Percentiles rank a stretch among this genome's conserved stretches.
Conservation (phyloP, 495 filamentous ascomycete species). For the Hyaloscypha variabilis region DNA sequence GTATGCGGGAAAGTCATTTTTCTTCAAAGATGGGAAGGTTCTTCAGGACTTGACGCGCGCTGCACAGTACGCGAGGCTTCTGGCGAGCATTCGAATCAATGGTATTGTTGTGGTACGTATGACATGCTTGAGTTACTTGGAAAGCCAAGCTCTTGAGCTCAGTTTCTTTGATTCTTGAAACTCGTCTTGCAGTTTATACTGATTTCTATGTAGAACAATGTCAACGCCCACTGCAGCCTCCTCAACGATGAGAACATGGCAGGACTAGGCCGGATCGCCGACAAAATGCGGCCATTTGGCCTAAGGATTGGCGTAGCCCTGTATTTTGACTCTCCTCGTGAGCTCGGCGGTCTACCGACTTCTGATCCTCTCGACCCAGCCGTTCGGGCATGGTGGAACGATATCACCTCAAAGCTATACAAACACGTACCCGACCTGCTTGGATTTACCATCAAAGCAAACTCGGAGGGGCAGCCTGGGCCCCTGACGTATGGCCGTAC, state of each 20-base stretch:
- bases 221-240: conserved; percentile 65
- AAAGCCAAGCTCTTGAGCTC: too few relatives aligned
- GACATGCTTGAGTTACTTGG: too few relatives aligned
- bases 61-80: conserved; percentile 64
- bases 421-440: conserved; percentile 63
- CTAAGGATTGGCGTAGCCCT: conserved; percentile 67
- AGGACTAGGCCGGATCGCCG: conserved; percentile 63
- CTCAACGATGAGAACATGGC: conserved; percentile 58
- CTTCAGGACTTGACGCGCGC: conserved; percentile 61
- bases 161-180: too few relatives aligned
- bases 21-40: conserved; percentile 59
- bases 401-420: conserved; percentile 61
- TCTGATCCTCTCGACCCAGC: conserved; percentile 65
- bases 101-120: conserved; percentile 63
- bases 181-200: too few relatives aligned
- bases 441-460: conserved; percentile 75
- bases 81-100: conserved; percentile 68
- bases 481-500: conserved; percentile 72
- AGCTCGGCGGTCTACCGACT: conserved; percentile 56
- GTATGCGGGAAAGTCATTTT: conserved; percentile 68
- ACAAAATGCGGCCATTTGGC: conserved; percentile 68
- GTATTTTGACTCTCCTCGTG: conserved; percentile 66
- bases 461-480: conserved; percentile 73
- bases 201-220: too few relatives aligned
- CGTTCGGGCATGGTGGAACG: conserved; percentile 65